A percentile compares a stretch with the other conserved stretches of the same genome.
phyloP scores from a whole-genome alignment of 148 eudicot species.

The Bassia scoparia region DNA sequence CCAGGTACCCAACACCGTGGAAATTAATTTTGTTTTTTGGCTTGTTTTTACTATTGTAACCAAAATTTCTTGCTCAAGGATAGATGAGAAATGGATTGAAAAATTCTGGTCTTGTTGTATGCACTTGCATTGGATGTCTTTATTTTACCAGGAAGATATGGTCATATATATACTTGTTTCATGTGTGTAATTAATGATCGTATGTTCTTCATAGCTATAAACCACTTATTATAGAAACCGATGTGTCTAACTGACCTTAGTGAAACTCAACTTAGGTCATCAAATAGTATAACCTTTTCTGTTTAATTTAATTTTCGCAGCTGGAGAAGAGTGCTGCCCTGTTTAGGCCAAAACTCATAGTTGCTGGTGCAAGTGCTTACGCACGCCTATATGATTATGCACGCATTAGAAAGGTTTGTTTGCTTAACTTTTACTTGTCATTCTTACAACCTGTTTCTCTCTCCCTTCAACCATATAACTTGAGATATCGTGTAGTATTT shows the following conservation, averaged over 20 bases:
- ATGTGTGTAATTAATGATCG: neutral
- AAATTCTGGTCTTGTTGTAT: neutral
- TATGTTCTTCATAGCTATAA: neutral
- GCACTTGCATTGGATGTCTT: neutral
- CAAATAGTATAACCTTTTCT: conserved; percentile 2
- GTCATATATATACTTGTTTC: neutral
- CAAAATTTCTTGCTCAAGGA: neutral
- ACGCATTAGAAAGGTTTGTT: conserved; percentile 74
- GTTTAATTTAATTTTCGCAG: conserved; percentile 38
- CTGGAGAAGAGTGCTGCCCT: conserved; percentile 94
- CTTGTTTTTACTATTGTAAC: neutral
- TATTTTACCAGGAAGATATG: neutral
- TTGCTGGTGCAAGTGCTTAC: conserved; percentile 99
- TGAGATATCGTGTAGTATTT: conserved; percentile 5
- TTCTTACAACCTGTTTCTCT: neutral
- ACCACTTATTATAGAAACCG: no score
- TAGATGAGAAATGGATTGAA: neutral
- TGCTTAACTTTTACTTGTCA: neutral
- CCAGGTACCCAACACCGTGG: conserved; percentile 57
- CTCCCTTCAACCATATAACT: neutral
- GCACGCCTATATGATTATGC: conserved; percentile 93
- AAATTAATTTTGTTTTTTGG: neutral
- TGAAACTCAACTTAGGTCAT: no score
- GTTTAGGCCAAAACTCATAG: conserved; percentile 91
- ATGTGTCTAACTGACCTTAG: no score